Evolutionary conservation across 2,329 filamentous ascomycete species (phyloP), one percentile per base, ranked within the genome.

Genomic region (Aspergillus sp.): DNA sequence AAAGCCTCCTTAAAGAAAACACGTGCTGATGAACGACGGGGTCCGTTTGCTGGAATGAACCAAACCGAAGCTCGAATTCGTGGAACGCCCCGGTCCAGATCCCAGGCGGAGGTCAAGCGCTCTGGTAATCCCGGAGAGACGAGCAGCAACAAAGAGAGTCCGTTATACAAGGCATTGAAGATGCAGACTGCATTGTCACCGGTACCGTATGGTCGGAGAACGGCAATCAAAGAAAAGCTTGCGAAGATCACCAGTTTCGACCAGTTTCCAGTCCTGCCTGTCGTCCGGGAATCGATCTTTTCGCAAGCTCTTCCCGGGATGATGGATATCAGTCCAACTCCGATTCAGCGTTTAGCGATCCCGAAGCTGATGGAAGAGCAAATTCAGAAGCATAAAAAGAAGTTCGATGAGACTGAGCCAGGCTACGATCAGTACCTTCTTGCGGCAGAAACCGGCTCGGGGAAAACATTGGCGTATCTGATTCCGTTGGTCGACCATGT

Each of bases 361-460:
- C 91, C 93, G 0, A 82, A 82, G 0, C 73, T 98, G 7, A 73
- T 95, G 13, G 59, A 42, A 81, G 83, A 12, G 74, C 82, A 52
- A 9, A 39, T 59, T 64, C 75, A 19, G 62, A 60, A 62, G 63
- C 66, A 54, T 44, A 63, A 69, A 54, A 60, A 58, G 39, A 56
- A 62, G 50, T 41, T 48, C 35, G 53, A 67, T 25, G 65, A 69
- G 43, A 53, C 64, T 53, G 48, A 77, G 62, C 55, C 69, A 71
- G 50, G 79, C 74, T 70, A 80, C 60, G 73, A 82, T 46, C 76
- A 83, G 45, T 96, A 88, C 62, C 77, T 98, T 10, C 76, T 98
- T 44, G 93, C 93, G 3, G 93, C 93, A 9, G 93, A 98, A 74
- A 98, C 93, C 0, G 93, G 93, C 10, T 97, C 93, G 0, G 93